Evolutionary conservation across 257 asterid genomes (phyloP), one percentile per base, ranked within the genome.

Genomic region (Leptodermis oblonga): DNA sequence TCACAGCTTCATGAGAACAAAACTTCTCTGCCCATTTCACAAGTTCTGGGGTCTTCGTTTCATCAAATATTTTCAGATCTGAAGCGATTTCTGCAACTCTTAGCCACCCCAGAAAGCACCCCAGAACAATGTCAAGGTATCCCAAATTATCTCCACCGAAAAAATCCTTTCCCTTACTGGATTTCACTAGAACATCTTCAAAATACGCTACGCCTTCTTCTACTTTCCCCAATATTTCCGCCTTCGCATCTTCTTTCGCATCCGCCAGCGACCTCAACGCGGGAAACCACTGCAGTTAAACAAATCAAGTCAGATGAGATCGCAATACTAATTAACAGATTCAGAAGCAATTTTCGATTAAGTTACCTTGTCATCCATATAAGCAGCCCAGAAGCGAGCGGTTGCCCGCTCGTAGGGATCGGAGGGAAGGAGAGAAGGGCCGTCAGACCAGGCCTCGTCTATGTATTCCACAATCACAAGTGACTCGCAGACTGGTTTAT

Each of bases 81-180:
- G 51, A 43, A 15, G 78, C 14, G 9, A 18, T 60, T 68, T 82
- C 86, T 1, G 53, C 42, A 11, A 71, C 86, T 68, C 56, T 78
- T 6, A 80, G 23, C 87, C 89, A 78, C 25, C 72, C 78, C 70
- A 82, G 48, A 39, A 56, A 65, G 68, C 78, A 52, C 4, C 92
- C 92, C 23, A 84, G 71, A 5, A 72, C 80, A 31, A 86, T 80
- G 69, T 86, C 89, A 3, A 84, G 43, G 52, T 61, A 80, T 13
- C 86, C 92, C n/a, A 82, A 55, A 22, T 4, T 71, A 0, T 80
- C 82, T 66, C 89, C 92, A 34, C 92, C 84, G 52, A 82, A 86
- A 56, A 66, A 86, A 0, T 63, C 55, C 36, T 74, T 76, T 12
- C 80, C 88, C 68, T 79, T 75, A 66, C 84, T 79, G 9, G 65